A percentile compares a stretch with the other conserved stretches of the same genome.
Evolutionary conservation across 495 filamentous ascomycete species (phyloP).

Genomic region (Opeltia flavorubescens): DNA sequence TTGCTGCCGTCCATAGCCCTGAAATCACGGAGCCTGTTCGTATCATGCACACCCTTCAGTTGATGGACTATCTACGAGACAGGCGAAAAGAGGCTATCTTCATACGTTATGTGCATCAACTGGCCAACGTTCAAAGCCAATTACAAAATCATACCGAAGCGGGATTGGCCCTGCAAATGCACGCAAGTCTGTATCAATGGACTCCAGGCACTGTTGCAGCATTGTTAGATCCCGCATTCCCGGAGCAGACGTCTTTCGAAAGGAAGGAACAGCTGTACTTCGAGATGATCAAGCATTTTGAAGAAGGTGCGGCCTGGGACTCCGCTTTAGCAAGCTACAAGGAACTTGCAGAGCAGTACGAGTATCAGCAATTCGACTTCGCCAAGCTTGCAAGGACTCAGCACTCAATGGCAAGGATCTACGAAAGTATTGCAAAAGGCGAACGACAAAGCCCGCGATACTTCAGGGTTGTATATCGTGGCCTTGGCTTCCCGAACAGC

Average conservation of each 20-base stretch:
- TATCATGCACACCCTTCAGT: slow-evolving; percentile 69
- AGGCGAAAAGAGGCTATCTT: slow-evolving; percentile 97
- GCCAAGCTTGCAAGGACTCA: slow-evolving; percentile 78
- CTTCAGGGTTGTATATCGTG: slow-evolving; percentile 84
- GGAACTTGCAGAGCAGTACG: slow-evolving; percentile 82
- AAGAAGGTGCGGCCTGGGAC: slow-evolving; percentile 85
- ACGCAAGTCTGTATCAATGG: slow-evolving; percentile 91
- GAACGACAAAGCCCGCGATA: slow-evolving; percentile 67
- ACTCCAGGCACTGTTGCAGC: slow-evolving; percentile 56
- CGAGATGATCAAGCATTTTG: slow-evolving; percentile 84
- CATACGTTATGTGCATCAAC: slow-evolving; percentile 88
- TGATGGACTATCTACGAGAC: slow-evolving; percentile 95
- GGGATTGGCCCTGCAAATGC: slow-evolving; percentile 75
- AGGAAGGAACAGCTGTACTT: slow-evolving; percentile 88
- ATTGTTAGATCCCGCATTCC: slow-evolving; percentile 58
- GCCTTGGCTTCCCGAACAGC: slow-evolving; percentile 71
- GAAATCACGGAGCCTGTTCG: slow-evolving; percentile 63
- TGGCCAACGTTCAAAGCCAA: slow-evolving; percentile 63
- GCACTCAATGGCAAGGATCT: slow-evolving; percentile 82
- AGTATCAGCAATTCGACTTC: slow-evolving; percentile 79
- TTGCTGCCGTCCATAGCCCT: slow-evolving; percentile 81
- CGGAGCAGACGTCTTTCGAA: slow-evolving; percentile 80
- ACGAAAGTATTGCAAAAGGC: slow-evolving; percentile 74
- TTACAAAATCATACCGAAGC: slow-evolving; percentile 78
- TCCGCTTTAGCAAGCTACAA: slow-evolving; percentile 81